Base-by-base conservation (phyloP, 805 yeast species). In the Tetrapisispora arboricola region DNA sequence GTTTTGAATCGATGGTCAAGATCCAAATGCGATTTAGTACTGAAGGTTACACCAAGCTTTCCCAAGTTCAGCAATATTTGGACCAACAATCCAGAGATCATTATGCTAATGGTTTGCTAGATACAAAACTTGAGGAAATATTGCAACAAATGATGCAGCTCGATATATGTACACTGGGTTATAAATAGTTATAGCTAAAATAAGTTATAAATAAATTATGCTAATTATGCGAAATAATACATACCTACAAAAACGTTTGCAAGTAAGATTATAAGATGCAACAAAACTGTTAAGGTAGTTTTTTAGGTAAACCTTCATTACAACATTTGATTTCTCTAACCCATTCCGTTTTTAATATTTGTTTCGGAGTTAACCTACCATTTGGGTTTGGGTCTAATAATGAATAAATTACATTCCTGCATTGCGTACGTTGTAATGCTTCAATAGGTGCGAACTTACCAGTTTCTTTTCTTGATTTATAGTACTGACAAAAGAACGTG, bases 381-480 rank as follows among this genome's bases (percentile, higher is more conserved):
- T 72, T 67, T 4, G 98, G 94, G 26, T 81, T 78, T 1, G 98
- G 98, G 57, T 92, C 97, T 50, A 92, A 67, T 41, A 92, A 83
- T 17, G 95, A 84, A 60, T 90, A 90, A 44, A 92, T 82, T 31
- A 90, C 97, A 55, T 90, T 90, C 40, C 95, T 70, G 58, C 97
- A 88, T 51, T 94, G 70, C 1, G 94, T 88, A 29, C 95, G 68
- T 55, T 90, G 84, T 52, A 90, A 66, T 38, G 66, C 59, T 63
- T 90, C 97, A 44, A 90, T 86, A 1, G 97, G 97, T 55, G 83
- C 94, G 55, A 85, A 92, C 1, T 96, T 96, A 18, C 78, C 73
- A 18, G 82, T 79, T 47, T 82, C 84, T 57, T 81, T 85, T 44
- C 97, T 71, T 43, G 84, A 87, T 38, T 71, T 71, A 44, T 88